These are phyloP conservation scores for Podila epigama DNA, from an alignment of 192 early-diverging fungal genomes.

Conservation along the genomic window DNA sequence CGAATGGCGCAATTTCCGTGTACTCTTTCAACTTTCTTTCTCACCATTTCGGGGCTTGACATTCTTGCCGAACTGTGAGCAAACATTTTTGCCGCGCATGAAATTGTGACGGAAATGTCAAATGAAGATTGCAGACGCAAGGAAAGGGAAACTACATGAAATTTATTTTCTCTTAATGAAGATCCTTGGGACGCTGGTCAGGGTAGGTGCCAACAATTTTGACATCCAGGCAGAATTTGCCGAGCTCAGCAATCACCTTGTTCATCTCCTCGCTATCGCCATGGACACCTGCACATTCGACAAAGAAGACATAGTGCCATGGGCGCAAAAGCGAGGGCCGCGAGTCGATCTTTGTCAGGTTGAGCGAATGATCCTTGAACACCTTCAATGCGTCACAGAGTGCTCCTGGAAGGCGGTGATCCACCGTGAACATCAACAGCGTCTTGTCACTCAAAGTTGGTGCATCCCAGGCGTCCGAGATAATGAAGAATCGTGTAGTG, in stretches of 20 bases:
- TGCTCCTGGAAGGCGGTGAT: conserved; percentile 87
- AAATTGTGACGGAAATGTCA: too few relatives aligned
- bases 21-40: too few relatives aligned
- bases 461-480: conserved; percentile 71
- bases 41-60: too few relatives aligned
- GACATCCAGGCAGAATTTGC: conserved; percentile 76
- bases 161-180: conserved; percentile 1
- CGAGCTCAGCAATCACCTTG: conserved; percentile 72
- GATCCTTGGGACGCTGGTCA: conserved; percentile 55
- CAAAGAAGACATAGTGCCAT: conserved; percentile 97
- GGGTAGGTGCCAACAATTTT: conserved; percentile 87
- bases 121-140: neutral
- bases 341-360: conserved; percentile 92
- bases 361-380: conserved; percentile 82
- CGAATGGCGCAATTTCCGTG: too few relatives aligned
- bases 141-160: neutral
- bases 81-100: too few relatives aligned
- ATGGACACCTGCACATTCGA: conserved; percentile 86
- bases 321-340: conserved; percentile 78
- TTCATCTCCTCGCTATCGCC: conserved; percentile 69
- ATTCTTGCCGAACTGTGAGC: too few relatives aligned
- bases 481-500: conserved; percentile 92
- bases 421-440: conserved; percentile 88
- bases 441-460: conserved; percentile 81
- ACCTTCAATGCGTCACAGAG: conserved; percentile 85